These are phyloP conservation scores for Panicum miliaceum DNA, from an alignment of 176 grass and related monocot genomes.

Conservation along the genomic window DNA sequence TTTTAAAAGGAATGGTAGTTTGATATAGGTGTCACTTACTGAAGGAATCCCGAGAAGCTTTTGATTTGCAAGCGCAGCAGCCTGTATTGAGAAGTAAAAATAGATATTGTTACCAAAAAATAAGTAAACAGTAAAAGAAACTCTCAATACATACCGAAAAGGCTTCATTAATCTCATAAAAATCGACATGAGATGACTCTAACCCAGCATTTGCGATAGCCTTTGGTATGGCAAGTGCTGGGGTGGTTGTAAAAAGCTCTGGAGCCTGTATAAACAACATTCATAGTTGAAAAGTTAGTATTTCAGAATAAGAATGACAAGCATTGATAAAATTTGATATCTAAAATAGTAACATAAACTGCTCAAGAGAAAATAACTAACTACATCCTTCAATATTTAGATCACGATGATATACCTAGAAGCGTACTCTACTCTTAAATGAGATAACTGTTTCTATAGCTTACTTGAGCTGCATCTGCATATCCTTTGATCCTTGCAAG, in stretches of 20 bases:
- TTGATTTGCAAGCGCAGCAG: slow-evolving; percentile 95
- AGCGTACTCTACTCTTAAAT: not conserved
- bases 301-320: not conserved
- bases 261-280: slow-evolving; percentile 66
- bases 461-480: slow-evolving; percentile 91
- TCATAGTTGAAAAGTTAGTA: slow-evolving; percentile 3
- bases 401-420: not conserved
- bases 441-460: not conserved
- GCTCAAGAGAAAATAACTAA: not conserved
- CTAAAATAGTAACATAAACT: not conserved
- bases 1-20: not conserved
- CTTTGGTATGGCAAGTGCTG: slow-evolving; percentile 91
- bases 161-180: slow-evolving; percentile 98
- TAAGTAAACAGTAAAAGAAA: not conserved
- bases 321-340: not conserved
- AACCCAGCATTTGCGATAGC: slow-evolving; percentile 73
- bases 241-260: slow-evolving; percentile 86
- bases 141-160: slow-evolving; percentile 59
- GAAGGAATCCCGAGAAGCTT: slow-evolving; percentile 90
- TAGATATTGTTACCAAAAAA: not conserved
- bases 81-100: slow-evolving; percentile 53
- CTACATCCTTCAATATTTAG: not conserved
- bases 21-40: slow-evolving; percentile 53
- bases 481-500: slow-evolving; percentile 84
- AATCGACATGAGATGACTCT: slow-evolving; percentile 80